Percentiles rank a stretch among this genome's conserved stretches.
These are phyloP conservation scores for Mycena albidolilacea DNA, from an alignment of 768 basidiomycete genomes.

Conservation along the genomic window DNA sequence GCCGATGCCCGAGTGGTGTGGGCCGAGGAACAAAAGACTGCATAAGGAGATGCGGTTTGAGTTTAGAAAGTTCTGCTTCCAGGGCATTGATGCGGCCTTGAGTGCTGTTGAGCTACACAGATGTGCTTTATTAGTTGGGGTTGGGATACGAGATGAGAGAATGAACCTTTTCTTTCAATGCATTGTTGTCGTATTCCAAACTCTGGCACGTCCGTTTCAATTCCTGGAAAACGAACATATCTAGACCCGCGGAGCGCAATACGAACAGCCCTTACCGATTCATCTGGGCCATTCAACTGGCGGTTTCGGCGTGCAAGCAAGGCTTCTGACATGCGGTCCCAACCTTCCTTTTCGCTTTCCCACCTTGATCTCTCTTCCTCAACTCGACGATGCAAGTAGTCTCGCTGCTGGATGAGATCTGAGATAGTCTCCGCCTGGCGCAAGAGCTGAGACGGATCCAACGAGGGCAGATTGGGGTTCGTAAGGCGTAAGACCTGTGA, in stretches of 20 bases:
- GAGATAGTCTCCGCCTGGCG: slow-evolving; percentile 77
- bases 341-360: slow-evolving; percentile 74
- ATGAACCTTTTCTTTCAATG: slow-evolving; percentile 72
- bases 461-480: slow-evolving; percentile 44
- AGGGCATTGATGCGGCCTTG: slow-evolving; percentile 68
- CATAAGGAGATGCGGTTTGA: slow-evolving; percentile 80
- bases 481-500: slow-evolving; percentile 66
- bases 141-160: neutral
- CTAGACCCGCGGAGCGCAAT: neutral
- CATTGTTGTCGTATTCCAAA: slow-evolving; percentile 74
- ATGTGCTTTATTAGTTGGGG: neutral
- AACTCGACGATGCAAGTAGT: slow-evolving; percentile 65
- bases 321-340: slow-evolving; percentile 79
- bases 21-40: slow-evolving; percentile 55
- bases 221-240: slow-evolving; percentile 59
- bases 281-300: slow-evolving; percentile 51
- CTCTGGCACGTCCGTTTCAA: slow-evolving; percentile 63
- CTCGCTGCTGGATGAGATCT: slow-evolving; percentile 68
- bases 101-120: slow-evolving; percentile 68
- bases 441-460: slow-evolving; percentile 62
- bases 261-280: slow-evolving; percentile 56
- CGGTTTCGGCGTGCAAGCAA: slow-evolving; percentile 67
- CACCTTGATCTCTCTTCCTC: slow-evolving; percentile 74
- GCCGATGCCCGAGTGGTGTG: neutral
- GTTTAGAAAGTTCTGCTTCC: slow-evolving; percentile 74